phyloP scores from a whole-genome alignment of 768 basidiomycete species.

The Coprinopsis marcescibilis region DNA sequence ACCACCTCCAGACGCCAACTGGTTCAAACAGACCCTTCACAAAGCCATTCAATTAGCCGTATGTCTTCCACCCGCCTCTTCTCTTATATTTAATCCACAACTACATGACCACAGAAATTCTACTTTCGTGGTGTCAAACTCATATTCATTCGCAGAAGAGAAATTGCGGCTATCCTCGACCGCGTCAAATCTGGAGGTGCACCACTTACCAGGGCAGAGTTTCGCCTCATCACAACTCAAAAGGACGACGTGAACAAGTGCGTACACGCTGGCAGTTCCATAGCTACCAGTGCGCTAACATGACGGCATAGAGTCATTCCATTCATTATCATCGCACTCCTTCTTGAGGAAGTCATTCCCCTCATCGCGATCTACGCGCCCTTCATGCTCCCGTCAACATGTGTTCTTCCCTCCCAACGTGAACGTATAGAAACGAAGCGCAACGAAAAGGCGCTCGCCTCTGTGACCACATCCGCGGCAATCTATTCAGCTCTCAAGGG shows the following conservation, averaged over 20 bases:
- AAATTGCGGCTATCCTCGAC: constrained; percentile 46
- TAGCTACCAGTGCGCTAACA: background rate
- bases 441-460: constrained; percentile 40
- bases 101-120: constrained; percentile 57
- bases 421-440: constrained; percentile 54
- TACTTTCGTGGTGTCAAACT: constrained; percentile 74
- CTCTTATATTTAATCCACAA: background rate
- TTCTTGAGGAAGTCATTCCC: constrained; percentile 79
- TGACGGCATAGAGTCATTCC: constrained; percentile 56
- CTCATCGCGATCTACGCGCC: constrained; percentile 84
- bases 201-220: constrained; percentile 62
- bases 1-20: constrained; percentile 56
- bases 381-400: constrained; percentile 79
- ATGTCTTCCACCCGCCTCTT: constrained; percentile 15
- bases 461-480: constrained; percentile 29
- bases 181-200: constrained; percentile 57
- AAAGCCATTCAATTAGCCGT: constrained; percentile 43
- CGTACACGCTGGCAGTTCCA: constrained; percentile 13
- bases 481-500: constrained; percentile 30
- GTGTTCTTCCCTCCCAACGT: constrained; percentile 76
- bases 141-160: constrained; percentile 56
- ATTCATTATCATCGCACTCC: constrained; percentile 65
- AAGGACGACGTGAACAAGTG: constrained; percentile 68
- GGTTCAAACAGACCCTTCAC: constrained; percentile 45
- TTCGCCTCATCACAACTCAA: constrained; percentile 62